A percentile compares a stretch with the other conserved stretches of the same genome.
These are phyloP conservation scores for rapeseed (Brassica napus) DNA, from an alignment of 345 rosid genomes.

Conservation along the genomic window DNA sequence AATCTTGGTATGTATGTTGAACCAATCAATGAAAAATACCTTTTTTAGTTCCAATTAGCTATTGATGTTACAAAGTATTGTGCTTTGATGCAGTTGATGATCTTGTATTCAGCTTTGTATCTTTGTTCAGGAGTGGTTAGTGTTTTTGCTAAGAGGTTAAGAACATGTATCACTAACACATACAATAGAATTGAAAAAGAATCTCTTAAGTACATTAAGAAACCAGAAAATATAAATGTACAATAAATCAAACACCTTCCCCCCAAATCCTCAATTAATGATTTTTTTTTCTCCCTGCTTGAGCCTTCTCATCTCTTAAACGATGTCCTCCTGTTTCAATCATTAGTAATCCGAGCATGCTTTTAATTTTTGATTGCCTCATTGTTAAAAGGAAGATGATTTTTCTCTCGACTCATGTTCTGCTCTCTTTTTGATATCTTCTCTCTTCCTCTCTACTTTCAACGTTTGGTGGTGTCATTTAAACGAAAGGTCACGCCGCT, in stretches of 20 bases:
- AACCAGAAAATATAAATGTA: constrained; percentile 30
- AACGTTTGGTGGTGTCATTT: constrained; percentile 5
- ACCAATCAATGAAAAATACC: constrained; percentile 18
- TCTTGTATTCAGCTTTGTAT: not conserved
- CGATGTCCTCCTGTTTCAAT: constrained; percentile 22
- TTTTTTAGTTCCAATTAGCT: constrained; percentile 7
- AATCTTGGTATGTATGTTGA: not conserved
- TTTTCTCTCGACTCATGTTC: not conserved
- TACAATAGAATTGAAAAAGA: constrained; percentile 9
- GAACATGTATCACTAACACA: constrained; percentile 31
- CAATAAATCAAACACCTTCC: constrained; percentile 27
- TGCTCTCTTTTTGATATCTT: not conserved
- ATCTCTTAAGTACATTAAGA: constrained; percentile 12
- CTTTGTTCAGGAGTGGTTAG: not conserved
- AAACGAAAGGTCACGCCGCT: constrained; percentile 71
- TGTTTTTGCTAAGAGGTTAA: constrained; percentile 8
- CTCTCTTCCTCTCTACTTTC: constrained; percentile 30
- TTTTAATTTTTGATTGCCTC: constrained; percentile 9
- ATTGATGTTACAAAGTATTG: not conserved
- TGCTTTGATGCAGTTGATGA: constrained; percentile 4
- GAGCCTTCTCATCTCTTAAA: constrained; percentile 30
- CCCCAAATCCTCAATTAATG: constrained; percentile 12
- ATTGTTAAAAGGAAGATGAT: not conserved
- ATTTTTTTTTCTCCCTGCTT: not conserved
- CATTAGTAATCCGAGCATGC: not conserved